These are phyloP conservation scores for Cutaneotrichosporon sp. DNA, from an alignment of 1,284 basidiomycete species.

Conservation along the genomic window DNA sequence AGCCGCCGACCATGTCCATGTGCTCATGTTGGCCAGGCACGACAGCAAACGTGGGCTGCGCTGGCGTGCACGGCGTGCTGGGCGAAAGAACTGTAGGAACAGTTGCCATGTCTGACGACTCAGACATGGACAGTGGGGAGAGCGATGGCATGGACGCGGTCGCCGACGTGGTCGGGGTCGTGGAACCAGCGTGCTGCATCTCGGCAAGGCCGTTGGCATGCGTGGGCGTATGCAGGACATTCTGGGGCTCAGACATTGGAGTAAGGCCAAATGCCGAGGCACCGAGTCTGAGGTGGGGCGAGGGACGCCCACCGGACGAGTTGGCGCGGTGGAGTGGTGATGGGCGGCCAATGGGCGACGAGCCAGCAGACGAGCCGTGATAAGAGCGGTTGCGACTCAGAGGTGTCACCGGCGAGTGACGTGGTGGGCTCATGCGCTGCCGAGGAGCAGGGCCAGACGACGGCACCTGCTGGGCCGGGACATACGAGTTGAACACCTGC, in stretches of 20 bases:
- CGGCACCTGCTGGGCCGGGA: slow-evolving; percentile 16
- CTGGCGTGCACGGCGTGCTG: slow-evolving; percentile 20
- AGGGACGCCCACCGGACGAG: slow-evolving; percentile 24
- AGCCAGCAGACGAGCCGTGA: slow-evolving; percentile 14
- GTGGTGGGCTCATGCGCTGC: slow-evolving; percentile 23
- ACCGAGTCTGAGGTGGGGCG: slow-evolving; percentile 21
- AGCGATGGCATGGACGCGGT: slow-evolving; percentile 14
- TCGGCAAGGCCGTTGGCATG: slow-evolving; percentile 1
- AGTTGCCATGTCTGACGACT: slow-evolving; percentile 12
- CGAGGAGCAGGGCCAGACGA: slow-evolving; percentile 25
- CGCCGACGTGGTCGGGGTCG: slow-evolving; percentile 7
- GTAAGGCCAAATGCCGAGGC: slow-evolving; percentile 25
- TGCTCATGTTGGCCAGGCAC: slow-evolving; percentile 16
- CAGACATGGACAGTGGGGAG: slow-evolving; percentile 22
- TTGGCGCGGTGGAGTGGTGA: slow-evolving; percentile 21
- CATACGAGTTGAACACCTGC: slow-evolving; percentile 17
- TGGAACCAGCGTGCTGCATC: slow-evolving; percentile 2
- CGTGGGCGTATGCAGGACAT: slow-evolving; percentile 6
- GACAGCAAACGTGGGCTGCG: slow-evolving; percentile 19
- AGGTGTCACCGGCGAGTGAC: slow-evolving; percentile 22
- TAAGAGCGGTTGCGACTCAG: slow-evolving; percentile 22
- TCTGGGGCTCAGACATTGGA: slow-evolving; percentile 14
- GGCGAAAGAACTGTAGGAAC: slow-evolving; percentile 13
- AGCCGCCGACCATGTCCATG: slow-evolving; percentile 15
- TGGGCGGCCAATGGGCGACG: slow-evolving; percentile 19